A percentile compares a stretch with the other conserved stretches of the same genome.
These are phyloP conservation scores for Globisporangium spinosum DNA, from an alignment of 352 stramenopile genomes.

Conservation along the genomic window DNA sequence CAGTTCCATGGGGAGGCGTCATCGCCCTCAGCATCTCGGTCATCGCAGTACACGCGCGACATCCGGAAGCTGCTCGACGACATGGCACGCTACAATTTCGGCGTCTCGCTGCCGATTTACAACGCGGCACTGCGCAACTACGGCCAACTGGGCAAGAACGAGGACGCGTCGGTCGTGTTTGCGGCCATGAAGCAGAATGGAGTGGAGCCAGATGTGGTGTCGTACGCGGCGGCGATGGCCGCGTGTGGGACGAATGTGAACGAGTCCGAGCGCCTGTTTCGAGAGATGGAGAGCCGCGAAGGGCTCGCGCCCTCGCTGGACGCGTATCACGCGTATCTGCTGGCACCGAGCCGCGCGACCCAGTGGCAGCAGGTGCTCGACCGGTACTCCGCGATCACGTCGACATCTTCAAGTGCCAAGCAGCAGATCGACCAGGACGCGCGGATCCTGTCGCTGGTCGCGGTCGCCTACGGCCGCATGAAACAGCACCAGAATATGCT, in stretches of 20 bases:
- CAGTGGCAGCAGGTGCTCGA: slow-evolving; percentile 21
- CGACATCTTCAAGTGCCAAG: neutral
- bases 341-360: slow-evolving; percentile 22
- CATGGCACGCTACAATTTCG: slow-evolving; percentile 36
- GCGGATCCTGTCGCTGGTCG: slow-evolving; percentile 61
- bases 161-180: slow-evolving; percentile 41
- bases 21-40: slow-evolving; percentile 27
- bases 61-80: slow-evolving; percentile 45
- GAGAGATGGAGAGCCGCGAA: slow-evolving; percentile 27
- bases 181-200: slow-evolving; percentile 33
- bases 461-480: slow-evolving; percentile 48
- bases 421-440: slow-evolving; percentile 42
- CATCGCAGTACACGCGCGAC: slow-evolving; percentile 49
- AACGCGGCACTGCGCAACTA: slow-evolving; percentile 69
- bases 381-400: slow-evolving; percentile 17
- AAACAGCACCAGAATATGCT: slow-evolving; percentile 49
- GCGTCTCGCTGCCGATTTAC: slow-evolving; percentile 39
- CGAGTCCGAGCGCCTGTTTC: slow-evolving; percentile 43
- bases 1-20: slow-evolving; percentile 42
- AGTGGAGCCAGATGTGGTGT: slow-evolving; percentile 45
- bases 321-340: slow-evolving; percentile 28
- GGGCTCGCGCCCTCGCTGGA: slow-evolving; percentile 18
- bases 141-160: slow-evolving; percentile 32
- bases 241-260: slow-evolving; percentile 41
- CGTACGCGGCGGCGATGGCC: slow-evolving; percentile 51